These are phyloP conservation scores for Diplosphaera chodatii DNA, from an alignment of 139 green algal genomes.

Conservation along the genomic window DNA sequence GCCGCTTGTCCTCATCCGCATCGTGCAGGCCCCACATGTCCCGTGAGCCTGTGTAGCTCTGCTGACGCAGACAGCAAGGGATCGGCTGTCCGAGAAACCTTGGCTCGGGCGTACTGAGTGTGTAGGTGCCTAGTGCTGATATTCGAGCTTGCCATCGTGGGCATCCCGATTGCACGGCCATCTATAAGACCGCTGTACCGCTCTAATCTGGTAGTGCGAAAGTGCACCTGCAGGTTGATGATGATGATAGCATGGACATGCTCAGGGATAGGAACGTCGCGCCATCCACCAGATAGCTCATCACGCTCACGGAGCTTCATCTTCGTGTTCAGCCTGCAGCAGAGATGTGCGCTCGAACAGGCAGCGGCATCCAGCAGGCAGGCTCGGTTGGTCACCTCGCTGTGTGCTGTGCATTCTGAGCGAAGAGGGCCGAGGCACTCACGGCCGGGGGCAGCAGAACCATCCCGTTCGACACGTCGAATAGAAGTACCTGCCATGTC, in stretches of 20 bases:
- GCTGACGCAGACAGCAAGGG: too few relatives aligned
- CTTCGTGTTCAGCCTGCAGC: background rate
- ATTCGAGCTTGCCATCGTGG: too few relatives aligned
- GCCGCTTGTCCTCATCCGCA: background rate
- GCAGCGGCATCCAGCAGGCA: too few relatives aligned
- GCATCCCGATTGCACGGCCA: too few relatives aligned
- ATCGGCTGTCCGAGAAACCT: too few relatives aligned
- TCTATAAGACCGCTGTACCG: too few relatives aligned
- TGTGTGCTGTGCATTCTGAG: too few relatives aligned
- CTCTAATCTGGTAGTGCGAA: background rate
- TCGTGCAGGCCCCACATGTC: slow-evolving; percentile 8
- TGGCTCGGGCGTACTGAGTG: too few relatives aligned
- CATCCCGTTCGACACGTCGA: background rate
- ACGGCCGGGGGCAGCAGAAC: background rate
- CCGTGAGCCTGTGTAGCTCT: background rate
- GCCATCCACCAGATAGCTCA: background rate
- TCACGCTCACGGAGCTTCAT: background rate
- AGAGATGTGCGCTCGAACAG: too few relatives aligned
- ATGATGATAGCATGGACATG: background rate
- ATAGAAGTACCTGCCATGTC: background rate
- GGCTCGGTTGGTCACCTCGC: too few relatives aligned
- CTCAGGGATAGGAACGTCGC: background rate
- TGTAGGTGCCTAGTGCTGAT: too few relatives aligned
- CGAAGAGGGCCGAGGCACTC: too few relatives aligned
- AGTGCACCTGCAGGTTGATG: slow-evolving; percentile 7